These are phyloP conservation scores for Trichoderma sp. DNA, from an alignment of 2,329 filamentous ascomycete genomes.

Conservation along the genomic window DNA sequence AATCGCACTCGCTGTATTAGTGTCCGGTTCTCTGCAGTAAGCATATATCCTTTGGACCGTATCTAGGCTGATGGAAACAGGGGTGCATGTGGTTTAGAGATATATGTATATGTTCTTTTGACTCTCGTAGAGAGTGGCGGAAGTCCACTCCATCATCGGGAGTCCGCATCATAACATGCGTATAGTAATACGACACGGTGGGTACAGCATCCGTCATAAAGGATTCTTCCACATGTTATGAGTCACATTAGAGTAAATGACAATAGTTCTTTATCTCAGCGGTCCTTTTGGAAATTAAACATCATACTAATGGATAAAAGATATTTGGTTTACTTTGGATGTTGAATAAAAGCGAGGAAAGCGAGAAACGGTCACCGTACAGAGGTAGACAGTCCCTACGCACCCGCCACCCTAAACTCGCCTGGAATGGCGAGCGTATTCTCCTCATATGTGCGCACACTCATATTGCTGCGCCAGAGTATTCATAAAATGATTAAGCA, in stretches of 20 bases:
- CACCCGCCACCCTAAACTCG: background rate
- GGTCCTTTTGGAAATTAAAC: background rate
- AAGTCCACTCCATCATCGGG: background rate
- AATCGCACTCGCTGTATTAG: background rate
- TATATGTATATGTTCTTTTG: background rate
- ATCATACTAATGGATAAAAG: background rate
- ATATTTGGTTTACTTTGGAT: background rate
- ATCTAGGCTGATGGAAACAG: background rate
- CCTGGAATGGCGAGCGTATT: background rate
- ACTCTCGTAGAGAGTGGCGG: background rate
- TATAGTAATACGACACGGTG: background rate
- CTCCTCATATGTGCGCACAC: background rate
- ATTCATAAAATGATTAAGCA: background rate
- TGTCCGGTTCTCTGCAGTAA: background rate
- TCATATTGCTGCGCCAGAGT: background rate
- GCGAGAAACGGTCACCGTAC: background rate
- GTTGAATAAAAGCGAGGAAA: no score
- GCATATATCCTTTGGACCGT: background rate
- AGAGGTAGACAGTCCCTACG: background rate
- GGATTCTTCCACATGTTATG: background rate
- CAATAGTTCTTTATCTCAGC: background rate
- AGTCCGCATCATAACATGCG: background rate
- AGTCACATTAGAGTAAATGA: background rate
- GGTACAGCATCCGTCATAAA: background rate
- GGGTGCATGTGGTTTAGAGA: background rate